Conservation (phyloP, 257 asterid species). For the Plantago major region DNA sequence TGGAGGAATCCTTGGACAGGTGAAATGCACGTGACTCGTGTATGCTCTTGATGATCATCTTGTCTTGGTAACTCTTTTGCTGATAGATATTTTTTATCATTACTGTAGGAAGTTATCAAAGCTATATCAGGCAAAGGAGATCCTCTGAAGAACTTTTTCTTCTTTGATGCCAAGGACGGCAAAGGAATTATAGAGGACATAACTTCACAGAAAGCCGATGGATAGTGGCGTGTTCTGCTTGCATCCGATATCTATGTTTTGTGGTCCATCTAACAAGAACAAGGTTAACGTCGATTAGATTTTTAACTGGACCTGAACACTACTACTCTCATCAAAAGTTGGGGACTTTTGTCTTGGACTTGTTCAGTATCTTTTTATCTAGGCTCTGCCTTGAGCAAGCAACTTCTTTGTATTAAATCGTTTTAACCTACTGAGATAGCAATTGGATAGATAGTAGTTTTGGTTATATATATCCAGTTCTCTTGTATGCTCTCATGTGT, state of each 20-base stretch:
- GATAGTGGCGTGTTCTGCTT: background rate
- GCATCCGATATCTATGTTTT: background rate
- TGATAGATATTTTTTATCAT: slow-evolving; percentile 10
- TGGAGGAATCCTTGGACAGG: slow-evolving; percentile 99
- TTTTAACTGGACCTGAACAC: too few relatives aligned
- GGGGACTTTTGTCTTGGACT: too few relatives aligned
- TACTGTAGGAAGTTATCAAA: slow-evolving; percentile 79
- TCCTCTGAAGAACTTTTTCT: slow-evolving; percentile 88
- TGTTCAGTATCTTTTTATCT: too few relatives aligned
- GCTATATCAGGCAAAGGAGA: slow-evolving; percentile 96
- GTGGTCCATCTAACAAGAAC: background rate
- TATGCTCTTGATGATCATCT: background rate
- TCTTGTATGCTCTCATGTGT: too few relatives aligned
- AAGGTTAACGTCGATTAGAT: slow-evolving; percentile 14
- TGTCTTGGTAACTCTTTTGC: background rate
- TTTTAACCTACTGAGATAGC: too few relatives aligned
- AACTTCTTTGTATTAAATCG: too few relatives aligned
- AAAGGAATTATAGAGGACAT: slow-evolving; percentile 84
- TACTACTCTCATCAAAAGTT: too few relatives aligned
- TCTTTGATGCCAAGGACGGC: slow-evolving; percentile 78
- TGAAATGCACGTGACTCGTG: slow-evolving; percentile 14
- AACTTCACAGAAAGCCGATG: slow-evolving; percentile 27
- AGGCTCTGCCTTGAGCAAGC: too few relatives aligned
- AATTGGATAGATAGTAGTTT: too few relatives aligned
- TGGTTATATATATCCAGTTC: too few relatives aligned